Percentiles rank a stretch among this genome's conserved stretches.
Conservation (phyloP, 768 basidiomycete species). For the Asterophora parasitica region DNA sequence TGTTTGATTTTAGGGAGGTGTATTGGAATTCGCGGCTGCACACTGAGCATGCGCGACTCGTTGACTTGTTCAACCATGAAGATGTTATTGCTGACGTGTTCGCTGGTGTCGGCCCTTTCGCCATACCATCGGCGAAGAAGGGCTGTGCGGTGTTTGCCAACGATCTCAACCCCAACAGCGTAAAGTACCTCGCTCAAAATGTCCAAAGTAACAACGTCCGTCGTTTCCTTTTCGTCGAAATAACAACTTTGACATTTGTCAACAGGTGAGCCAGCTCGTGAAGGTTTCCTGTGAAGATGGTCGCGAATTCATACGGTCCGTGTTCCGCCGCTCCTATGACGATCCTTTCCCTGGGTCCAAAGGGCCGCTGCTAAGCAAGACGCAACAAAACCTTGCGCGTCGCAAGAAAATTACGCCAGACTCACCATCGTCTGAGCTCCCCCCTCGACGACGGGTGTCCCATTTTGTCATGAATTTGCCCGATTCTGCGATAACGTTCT, state of each 20-base stretch:
- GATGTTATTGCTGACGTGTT: slow-evolving; percentile 92
- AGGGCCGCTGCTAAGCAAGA: slow-evolving; percentile 46
- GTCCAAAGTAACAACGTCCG: slow-evolving; percentile 72
- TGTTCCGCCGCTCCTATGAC: slow-evolving; percentile 47
- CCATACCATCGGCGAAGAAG: slow-evolving; percentile 87
- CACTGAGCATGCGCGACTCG: slow-evolving; percentile 85
- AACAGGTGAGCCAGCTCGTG: slow-evolving; percentile 66
- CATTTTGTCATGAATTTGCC: slow-evolving; percentile 99
- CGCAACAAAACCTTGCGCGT: slow-evolving; percentile 35
- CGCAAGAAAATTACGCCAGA: slow-evolving; percentile 27
- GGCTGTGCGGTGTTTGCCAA: slow-evolving; percentile 89
- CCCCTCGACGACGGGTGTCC: slow-evolving; percentile 52
- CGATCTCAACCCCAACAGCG: slow-evolving; percentile 89
- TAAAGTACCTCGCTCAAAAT: slow-evolving; percentile 72
- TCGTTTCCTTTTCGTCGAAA: slow-evolving; percentile 2
- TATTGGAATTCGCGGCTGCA: slow-evolving; percentile 98
- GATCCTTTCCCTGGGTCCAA: slow-evolving; percentile 62
- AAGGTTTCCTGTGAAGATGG: slow-evolving; percentile 82
- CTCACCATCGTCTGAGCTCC: background rate
- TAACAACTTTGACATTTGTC: slow-evolving; percentile 4
- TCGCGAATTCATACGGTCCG: slow-evolving; percentile 71
- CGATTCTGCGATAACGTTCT: slow-evolving; percentile 83
- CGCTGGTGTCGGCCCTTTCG: slow-evolving; percentile 97
- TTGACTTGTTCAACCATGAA: slow-evolving; percentile 62
- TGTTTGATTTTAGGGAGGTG: slow-evolving; percentile 91